phyloP scores from a whole-genome alignment of 805 yeast species.

The Metschnikowia rubicola region DNA sequence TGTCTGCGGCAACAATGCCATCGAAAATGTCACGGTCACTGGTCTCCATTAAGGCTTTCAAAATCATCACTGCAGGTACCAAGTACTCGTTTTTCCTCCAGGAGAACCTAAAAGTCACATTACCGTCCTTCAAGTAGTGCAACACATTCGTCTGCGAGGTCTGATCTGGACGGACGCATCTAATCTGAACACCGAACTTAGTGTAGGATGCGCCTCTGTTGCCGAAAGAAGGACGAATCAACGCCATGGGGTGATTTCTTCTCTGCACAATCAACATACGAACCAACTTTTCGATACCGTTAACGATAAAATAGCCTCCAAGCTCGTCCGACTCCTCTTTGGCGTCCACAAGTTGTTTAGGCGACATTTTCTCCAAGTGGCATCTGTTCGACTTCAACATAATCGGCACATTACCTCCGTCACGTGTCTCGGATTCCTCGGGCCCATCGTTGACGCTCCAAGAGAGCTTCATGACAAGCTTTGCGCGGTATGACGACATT shows the following conservation, averaged over 20 bases:
- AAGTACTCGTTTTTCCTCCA: slow-evolving; percentile 96
- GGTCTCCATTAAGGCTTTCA: slow-evolving; percentile 86
- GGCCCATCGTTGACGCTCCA: slow-evolving; percentile 91
- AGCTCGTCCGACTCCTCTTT: slow-evolving; percentile 93
- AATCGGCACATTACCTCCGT: slow-evolving; percentile 86
- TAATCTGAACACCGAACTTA: slow-evolving; percentile 86
- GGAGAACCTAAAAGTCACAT: slow-evolving; percentile 91
- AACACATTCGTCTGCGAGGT: slow-evolving; percentile 97
- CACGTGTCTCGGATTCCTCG: slow-evolving; percentile 75
- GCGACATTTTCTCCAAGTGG: slow-evolving; percentile 80
- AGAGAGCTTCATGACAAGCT: slow-evolving; percentile 69
- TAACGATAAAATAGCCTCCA: slow-evolving; percentile 94
- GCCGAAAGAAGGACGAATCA: slow-evolving; percentile 88
- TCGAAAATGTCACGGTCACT: slow-evolving; percentile 95
- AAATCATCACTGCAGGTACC: slow-evolving; percentile 87
- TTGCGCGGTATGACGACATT: slow-evolving; percentile 75
- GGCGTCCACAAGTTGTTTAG: slow-evolving; percentile 68
- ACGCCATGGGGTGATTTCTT: slow-evolving; percentile 97
- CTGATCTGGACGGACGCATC: slow-evolving; percentile 95
- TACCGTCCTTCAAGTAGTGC: slow-evolving; percentile 93
- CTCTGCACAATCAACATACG: slow-evolving; percentile 98
- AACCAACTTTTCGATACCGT: slow-evolving; percentile 93
- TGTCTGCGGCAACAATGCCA: slow-evolving; percentile 89
- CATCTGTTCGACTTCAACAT: slow-evolving; percentile 92
- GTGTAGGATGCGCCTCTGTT: slow-evolving; percentile 92